Conservation (phyloP, 345 rosid species). For the Pistacia atlantica region DNA sequence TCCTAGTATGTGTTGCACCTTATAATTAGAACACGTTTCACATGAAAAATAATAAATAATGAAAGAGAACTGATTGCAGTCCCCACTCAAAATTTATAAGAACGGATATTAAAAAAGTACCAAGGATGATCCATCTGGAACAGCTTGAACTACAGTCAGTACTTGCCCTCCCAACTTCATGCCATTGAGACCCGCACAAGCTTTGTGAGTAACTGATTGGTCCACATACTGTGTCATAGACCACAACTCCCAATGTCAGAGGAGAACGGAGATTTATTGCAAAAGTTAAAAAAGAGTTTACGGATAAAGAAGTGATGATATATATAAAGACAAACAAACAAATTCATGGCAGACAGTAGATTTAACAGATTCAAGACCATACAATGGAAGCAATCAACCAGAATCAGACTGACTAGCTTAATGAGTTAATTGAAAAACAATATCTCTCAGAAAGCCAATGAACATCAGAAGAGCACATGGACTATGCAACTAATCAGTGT, state of each 20-base stretch:
- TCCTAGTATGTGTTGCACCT: slow-evolving; percentile 41
- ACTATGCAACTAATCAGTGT: background rate
- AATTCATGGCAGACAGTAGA: background rate
- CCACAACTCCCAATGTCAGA: background rate
- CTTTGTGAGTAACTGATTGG: slow-evolving; percentile 65
- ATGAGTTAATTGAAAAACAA: background rate
- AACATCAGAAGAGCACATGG: background rate
- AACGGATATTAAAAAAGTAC: slow-evolving; percentile 41
- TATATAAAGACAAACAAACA: background rate
- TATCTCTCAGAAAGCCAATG: background rate
- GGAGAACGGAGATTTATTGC: slow-evolving; percentile 3
- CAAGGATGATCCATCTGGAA: slow-evolving; percentile 43
- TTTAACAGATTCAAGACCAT: background rate
- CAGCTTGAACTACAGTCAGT: slow-evolving; percentile 77
- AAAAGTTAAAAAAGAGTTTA: background rate
- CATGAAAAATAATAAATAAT: background rate
- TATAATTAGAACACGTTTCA: slow-evolving; percentile 29
- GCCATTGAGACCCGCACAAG: slow-evolving; percentile 89
- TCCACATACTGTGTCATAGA: slow-evolving; percentile 64
- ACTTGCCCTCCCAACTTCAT: slow-evolving; percentile 89
- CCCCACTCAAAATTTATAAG: background rate
- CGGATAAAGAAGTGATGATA: background rate
- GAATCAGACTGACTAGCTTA: background rate
- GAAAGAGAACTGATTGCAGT: slow-evolving; percentile 3
- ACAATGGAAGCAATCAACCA: background rate